Evolutionary conservation across 305 asterid species (phyloP), one percentile per base, ranked within the genome.

Genomic region (Fraxinus greggii): DNA sequence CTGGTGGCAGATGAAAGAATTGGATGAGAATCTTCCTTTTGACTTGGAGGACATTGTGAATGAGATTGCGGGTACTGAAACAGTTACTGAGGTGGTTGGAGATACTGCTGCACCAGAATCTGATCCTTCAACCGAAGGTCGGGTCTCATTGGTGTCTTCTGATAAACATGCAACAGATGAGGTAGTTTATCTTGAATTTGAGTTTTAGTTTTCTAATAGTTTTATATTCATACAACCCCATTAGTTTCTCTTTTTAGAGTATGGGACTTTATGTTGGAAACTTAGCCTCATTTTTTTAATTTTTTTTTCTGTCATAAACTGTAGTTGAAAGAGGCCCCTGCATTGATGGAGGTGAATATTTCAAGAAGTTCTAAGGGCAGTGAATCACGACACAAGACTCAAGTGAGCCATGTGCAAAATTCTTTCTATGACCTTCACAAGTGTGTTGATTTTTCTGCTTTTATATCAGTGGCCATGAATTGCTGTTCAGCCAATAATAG

Each of bases 11-110:
- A 85, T 90, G 84, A 90, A 89, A 85, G 90, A 89, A 88, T 91
- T 95, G 80, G 93, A 92, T 77, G 88, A 80, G 51, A 88, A 90
- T 75, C 97, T 95, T 87, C 93, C 95, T 83, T 85, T 89, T 79
- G 88, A 88, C 73, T 56, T 92, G 83, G 97, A 91, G 79, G 91
- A 88, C 79, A 78, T 89, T 82, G 21, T 92, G 85, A 84, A 80
- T 45, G 83, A 87, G 83, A 78, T 86, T 84, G 78, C 80, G 83
- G 72, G 72, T 81, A 82, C 81, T 32, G 74, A 81, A 75, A 45
- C 86, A 17, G 70, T 70, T 74, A 78, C 33, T 75, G 88, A 83
- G 79, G 76, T 87, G 83, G 90, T 36, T 76, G 91, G 83, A 84
- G 86, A 83, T 85, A 36, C 83, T 83, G 84, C 82, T 72, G 32